Base-by-base conservation (phyloP, 1,139 yeast species). In the Taphrina flavorubra region DNA sequence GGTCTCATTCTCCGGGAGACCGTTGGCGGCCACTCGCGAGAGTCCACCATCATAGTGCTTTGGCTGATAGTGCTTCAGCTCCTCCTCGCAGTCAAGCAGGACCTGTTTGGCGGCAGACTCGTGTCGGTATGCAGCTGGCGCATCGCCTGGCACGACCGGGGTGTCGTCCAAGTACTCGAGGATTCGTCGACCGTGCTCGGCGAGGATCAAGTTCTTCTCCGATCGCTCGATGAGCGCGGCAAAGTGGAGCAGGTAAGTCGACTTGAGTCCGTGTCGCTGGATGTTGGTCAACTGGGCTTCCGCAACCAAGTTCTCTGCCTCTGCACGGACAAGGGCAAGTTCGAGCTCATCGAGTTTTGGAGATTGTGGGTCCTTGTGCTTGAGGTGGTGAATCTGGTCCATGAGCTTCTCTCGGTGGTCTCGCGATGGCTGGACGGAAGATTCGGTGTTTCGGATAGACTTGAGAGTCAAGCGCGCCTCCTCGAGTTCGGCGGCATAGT, bases 281-380 rank as follows among this genome's bases (percentile, higher is more conserved):
- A 89, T 89, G 80, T 89, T 89, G 66, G 92, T 87, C 78, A 90
- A 84, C 81, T 90, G 96, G 65, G 96, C 95, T 81, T 89, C 96
- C 68, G 96, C 96, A 76, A 90, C 96, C 75, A 89, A 83, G 68
- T 92, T 87, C 80, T 90, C 96, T 70, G 96, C 96, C 81, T 90
- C 96, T 60, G 95, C 95, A 81, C 96, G 85, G 70, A 90, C 96
- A 78, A 89, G 83, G 79, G 89, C 95, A 80, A 90, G 96, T 81
- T 90, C 96, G 78, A 89, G 84, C 71, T 89, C 90, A 73, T 86
- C 85, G 74, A 90, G 86, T 80, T 89, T 89, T 76, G 94, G 89
- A 56, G 92, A 87, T 78, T 87, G 89, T 68, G 95, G 94, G 79
- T 88, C 94, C 81, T 88, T 88, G 82, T 88, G 89, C 80, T 89